Evolutionary conservation across 345 rosid genomes (phyloP).

Genomic region (Erodium maritimum): DNA sequence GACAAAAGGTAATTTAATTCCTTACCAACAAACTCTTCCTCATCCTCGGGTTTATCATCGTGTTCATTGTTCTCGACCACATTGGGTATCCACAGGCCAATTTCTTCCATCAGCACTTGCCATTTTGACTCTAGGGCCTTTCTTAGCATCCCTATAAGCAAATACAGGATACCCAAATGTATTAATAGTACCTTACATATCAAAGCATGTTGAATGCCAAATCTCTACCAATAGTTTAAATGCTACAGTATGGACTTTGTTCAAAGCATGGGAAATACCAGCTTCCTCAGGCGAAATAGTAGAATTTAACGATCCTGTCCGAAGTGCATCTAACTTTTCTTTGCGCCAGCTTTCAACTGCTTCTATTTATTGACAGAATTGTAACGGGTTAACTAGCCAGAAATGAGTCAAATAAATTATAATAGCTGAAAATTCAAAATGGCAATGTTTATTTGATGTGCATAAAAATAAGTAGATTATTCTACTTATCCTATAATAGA

Average conservation of each 20-base stretch:
- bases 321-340: neutral
- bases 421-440: neutral
- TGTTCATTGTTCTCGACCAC: slow-evolving; percentile 56
- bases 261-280: neutral
- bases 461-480: no score
- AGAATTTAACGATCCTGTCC: neutral
- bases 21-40: slow-evolving; percentile 59
- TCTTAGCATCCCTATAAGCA: slow-evolving; percentile 40
- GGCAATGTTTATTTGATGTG: neutral
- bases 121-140: slow-evolving; percentile 75
- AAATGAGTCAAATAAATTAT: no score
- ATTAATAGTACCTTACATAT: neutral
- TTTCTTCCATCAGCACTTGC: slow-evolving; percentile 64
- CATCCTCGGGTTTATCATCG: slow-evolving; percentile 83
- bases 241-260: no score
- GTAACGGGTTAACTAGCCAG: neutral
- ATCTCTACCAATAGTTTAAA: no score
- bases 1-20: no score
- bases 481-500: neutral
- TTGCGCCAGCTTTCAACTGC: neutral
- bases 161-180: neutral
- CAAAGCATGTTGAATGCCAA: no score
- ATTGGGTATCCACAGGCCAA: slow-evolving; percentile 85
- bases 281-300: neutral
- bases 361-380: neutral